phyloP scores from a whole-genome alignment of 2,329 filamentous ascomycete species.

The Fusarium newnesense region DNA sequence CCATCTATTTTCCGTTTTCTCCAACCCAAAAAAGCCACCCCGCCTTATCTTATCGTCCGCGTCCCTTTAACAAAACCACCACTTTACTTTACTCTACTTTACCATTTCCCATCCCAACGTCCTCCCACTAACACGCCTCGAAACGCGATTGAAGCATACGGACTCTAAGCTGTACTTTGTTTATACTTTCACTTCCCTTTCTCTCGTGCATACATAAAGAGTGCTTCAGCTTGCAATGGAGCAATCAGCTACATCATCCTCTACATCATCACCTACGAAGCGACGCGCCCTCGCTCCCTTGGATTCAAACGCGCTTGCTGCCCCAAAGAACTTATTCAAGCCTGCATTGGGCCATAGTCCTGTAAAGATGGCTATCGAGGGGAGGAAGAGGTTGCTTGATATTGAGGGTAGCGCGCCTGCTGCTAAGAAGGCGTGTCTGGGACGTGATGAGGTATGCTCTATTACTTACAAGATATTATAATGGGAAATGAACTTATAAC shows the following conservation, averaged over 20 bases:
- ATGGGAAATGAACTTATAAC: neutral
- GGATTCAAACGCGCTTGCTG: constrained; percentile 56
- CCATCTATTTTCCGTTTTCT: neutral
- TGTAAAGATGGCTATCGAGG: constrained; percentile 40
- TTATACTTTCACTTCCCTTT: neutral
- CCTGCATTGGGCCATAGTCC: constrained; percentile 37
- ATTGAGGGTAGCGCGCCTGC: constrained; percentile 39
- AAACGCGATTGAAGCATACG: constrained; percentile 9
- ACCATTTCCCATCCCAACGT: constrained; percentile 12
- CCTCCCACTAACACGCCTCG: constrained; percentile 29
- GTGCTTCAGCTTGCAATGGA: constrained; percentile 34
- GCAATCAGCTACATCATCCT: constrained; percentile 21
- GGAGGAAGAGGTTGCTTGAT: constrained; percentile 44
- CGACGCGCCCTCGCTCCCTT: constrained; percentile 61
- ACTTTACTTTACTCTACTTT: constrained; percentile 1
- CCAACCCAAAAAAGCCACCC: constrained; percentile 5
- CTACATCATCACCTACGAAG: constrained; percentile 53
- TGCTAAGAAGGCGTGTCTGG: constrained; percentile 49
- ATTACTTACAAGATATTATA: neutral
- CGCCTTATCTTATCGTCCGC: constrained; percentile 38
- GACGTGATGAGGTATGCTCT: constrained; percentile 46
- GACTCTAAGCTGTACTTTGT: neutral
- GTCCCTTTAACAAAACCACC: constrained; percentile 34
- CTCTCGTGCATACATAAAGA: neutral
- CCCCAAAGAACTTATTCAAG: constrained; percentile 44